These are phyloP conservation scores for Fusarium algeriense DNA, from an alignment of 2,329 filamentous ascomycete species.

Conservation along the genomic window DNA sequence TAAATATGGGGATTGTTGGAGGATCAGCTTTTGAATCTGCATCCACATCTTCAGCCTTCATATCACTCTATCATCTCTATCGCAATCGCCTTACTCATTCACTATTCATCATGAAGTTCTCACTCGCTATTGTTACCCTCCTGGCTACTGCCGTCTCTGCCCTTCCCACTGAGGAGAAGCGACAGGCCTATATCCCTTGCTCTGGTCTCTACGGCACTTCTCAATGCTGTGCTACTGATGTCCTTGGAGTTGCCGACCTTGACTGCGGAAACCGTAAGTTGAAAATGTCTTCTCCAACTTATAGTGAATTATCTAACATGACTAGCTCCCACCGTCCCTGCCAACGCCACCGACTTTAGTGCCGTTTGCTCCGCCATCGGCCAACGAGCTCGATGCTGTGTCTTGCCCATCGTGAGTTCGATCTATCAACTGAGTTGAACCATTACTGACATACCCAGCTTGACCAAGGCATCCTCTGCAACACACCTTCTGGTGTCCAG, in stretches of 20 bases:
- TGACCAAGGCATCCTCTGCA: slow-evolving; percentile 53
- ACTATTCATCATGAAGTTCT: slow-evolving; percentile 50
- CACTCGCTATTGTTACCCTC: slow-evolving; percentile 46
- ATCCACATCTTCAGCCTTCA: not conserved
- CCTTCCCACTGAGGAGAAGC: slow-evolving; percentile 50
- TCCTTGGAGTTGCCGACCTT: slow-evolving; percentile 68
- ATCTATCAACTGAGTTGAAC: fast-evolving
- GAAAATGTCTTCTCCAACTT: too few relatives aligned
- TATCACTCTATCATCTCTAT: slow-evolving; percentile 9
- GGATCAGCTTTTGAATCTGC: not conserved
- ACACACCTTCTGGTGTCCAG: slow-evolving; percentile 49
- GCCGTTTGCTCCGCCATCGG: slow-evolving; percentile 61
- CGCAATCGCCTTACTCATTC: not conserved
- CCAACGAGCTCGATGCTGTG: slow-evolving; percentile 69
- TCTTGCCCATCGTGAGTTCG: slow-evolving; percentile 59
- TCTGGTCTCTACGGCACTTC: slow-evolving; percentile 57
- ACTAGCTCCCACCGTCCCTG: slow-evolving; percentile 50
- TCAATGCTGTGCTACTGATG: slow-evolving; percentile 72
- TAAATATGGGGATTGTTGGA: slow-evolving; percentile 18
- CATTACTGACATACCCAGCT: slow-evolving; percentile 31
- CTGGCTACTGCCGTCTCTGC: slow-evolving; percentile 43
- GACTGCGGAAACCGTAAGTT: slow-evolving; percentile 67
- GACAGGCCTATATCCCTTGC: slow-evolving; percentile 56
- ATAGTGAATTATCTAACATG: slow-evolving; percentile 3
- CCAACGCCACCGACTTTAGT: slow-evolving; percentile 57